Evolutionary conservation across 2,329 filamentous ascomycete genomes (phyloP), one percentile per base, ranked within the genome.

Genomic region (Claviceps sp.): DNA sequence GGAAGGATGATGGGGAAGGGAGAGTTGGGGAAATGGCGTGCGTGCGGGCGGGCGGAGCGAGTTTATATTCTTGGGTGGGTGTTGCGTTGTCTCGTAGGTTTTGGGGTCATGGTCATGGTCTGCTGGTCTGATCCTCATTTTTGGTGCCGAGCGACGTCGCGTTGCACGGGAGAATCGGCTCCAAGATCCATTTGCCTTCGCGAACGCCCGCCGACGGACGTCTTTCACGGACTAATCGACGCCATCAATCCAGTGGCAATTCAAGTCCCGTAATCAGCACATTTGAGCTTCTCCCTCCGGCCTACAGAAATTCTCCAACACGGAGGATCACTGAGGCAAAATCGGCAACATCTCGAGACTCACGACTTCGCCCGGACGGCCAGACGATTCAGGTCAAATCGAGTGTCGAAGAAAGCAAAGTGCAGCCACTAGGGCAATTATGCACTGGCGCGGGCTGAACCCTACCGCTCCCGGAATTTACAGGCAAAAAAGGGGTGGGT

Each of bases 71-170:
- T 50, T 60, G 57, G 59, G 59, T 63, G 61, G 58, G 56, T 50
- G 55, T 54, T 59, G 57, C 55, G 59, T 58, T 67, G 64, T 67
- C 65, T 67, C 62, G 65, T 62, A 62, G 59, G 60, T 58, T 66
- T 65, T 64, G 65, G 62, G 62, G 63, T 8, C 26, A 30, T 30
- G 26, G 64, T 56, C 60, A 64, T 68, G 63, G 66, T 67, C 62
- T 68, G 63, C 64, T 68, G 63, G 66, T 67, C 62, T 68, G 63
- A 68, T 68, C 65, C 64, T 65, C 63, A 57, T 64, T 65, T 68
- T 65, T 65, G 64, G 65, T 64, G 64, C 64, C 61, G 61, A 62
- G 65, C 65, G 64, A 65, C 65, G 26, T 30, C 26, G 26, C 26
- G 26, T 30, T 30, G 63, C 66, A 68, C 64, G 65, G 60, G 59